Conservation (phyloP, 441 rosid species). For the Arabidopsis hybrid region DNA sequence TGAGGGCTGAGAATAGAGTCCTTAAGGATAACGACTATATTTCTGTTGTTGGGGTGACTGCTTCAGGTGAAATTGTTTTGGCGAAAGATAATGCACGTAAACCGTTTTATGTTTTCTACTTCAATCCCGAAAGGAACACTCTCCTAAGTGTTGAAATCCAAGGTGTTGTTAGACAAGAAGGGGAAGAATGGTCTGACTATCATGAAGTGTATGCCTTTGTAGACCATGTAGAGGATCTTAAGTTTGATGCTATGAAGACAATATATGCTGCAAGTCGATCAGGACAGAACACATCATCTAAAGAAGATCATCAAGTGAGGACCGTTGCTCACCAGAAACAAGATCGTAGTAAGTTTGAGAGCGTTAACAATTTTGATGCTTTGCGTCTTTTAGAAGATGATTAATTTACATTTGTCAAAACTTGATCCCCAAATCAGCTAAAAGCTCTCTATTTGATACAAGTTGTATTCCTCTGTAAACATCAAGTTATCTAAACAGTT, state of each 20-base stretch:
- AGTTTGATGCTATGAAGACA: background rate
- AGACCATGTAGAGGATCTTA: background rate
- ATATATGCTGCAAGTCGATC: background rate
- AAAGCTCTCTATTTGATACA: too few species aligned
- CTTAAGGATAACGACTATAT: background rate
- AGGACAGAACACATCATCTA: background rate
- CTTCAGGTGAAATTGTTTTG: constrained; percentile 2
- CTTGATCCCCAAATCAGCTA: background rate
- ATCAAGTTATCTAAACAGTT: too few species aligned
- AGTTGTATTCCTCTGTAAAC: too few species aligned
- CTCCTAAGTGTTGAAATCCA: background rate
- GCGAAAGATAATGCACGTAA: background rate
- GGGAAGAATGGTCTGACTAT: background rate
- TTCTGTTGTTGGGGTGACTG: background rate
- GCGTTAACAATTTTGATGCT: background rate
- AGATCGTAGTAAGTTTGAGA: background rate
- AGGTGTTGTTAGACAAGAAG: background rate
- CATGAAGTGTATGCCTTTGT: background rate
- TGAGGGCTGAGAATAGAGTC: background rate
- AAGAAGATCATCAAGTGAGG: background rate
- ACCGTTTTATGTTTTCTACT: background rate
- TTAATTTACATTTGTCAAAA: background rate
- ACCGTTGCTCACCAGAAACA: background rate
- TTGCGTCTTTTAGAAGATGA: background rate
- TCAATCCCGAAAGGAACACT: background rate